Evolutionary conservation across 192 early-diverging fungal genomes (phyloP), one percentile per base, ranked within the genome.

Genomic region (Gaertneriomyces semiglobifer): DNA sequence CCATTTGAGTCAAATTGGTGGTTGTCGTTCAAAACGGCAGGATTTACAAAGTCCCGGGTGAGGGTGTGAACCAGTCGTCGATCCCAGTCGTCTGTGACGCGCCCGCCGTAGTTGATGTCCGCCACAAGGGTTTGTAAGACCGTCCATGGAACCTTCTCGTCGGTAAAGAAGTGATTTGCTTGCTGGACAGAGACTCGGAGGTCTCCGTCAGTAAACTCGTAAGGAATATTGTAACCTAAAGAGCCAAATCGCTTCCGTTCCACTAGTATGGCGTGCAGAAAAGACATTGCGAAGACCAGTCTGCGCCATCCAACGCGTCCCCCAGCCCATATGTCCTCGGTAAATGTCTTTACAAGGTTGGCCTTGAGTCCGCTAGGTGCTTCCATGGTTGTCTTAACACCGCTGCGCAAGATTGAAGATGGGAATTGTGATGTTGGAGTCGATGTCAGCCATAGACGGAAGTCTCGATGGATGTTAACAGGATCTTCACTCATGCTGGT

Each of bases 311-410:
- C 77, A 33, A 33, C 25, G 25, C 25, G 25, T 33, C 25, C 25
- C 2, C 25, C 25, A 33, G 25, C 25, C 25, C 25, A 33, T 33
- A 33, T 2, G 33, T 85, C 83, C n/a, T 85, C 83, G 42, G 76
- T 85, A 65, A 83, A 85, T 4, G 77, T 85, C 51, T 81, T 57
- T 67, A 85, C 43, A 0, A 85, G 59, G 52, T 85, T 85, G 0
- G 83, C 83, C 60, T 85, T 85, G 60, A 85, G 79, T 33, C 83
- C 83, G 57, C 84, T 85, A 9, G 83, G 81, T 11, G 83, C 81
- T 46, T 85, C 83, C 53, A 85, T 51, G 16, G 83, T 85, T 46
- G 83, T 83, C 59, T 85, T 85, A 6, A 85, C 83, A 18, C 83
- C 83, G 57, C 84, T 85, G 60, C 84, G 83, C 18, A 85, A 69